Evolutionary conservation across 176 grass and related monocot genomes (phyloP), one percentile per base, ranked within the genome.

Genomic region (Aegilops umbellulata): DNA sequence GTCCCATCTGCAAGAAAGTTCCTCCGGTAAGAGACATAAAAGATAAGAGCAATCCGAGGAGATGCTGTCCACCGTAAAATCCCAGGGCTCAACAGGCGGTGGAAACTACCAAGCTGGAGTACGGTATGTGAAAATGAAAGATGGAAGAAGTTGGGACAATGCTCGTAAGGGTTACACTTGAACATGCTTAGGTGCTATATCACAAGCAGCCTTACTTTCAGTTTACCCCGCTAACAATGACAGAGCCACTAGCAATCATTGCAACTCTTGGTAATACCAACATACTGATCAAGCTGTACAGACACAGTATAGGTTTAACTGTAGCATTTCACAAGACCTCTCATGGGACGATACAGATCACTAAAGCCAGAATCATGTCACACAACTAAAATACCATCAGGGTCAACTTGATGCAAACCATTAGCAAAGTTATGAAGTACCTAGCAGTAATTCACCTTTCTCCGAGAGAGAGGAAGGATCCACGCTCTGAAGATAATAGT

Each of bases 1-100:
- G 94, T 31, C 97, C 94, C 97, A 98, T 98, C 97, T 98, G 94
- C 80, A 85, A 80, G 10, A 89, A 80, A 85, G 80, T 75, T 74
- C 44, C 10, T 70, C 87, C 8, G 4, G 47, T 84, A 79, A 80
- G 82, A 57, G 65, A 42, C 31, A 17, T 10, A 58, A 38, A 68
- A 75, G 22, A 79, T 20, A 60, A 32, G 63, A 34, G 53, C 39
- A 66, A 44, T 53, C 66, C 47, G 16, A 76, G 58, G 31, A 66
- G 5, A 86, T 8, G 73, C 75, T 36, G 4, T 7, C 47, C 47
- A 15, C 47, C 47, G 47, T 16, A 15, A 51, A 51, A 51, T 17
- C 47, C 47, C 47, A 51, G 47, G 47, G 47, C 47, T 51, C 47
- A 51, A 51, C 47, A 51, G 47, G 47, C 47, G 15, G 15, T 51